phyloP scores from a whole-genome alignment of 495 filamentous ascomycete genomes.

The Penicillium angulare region DNA sequence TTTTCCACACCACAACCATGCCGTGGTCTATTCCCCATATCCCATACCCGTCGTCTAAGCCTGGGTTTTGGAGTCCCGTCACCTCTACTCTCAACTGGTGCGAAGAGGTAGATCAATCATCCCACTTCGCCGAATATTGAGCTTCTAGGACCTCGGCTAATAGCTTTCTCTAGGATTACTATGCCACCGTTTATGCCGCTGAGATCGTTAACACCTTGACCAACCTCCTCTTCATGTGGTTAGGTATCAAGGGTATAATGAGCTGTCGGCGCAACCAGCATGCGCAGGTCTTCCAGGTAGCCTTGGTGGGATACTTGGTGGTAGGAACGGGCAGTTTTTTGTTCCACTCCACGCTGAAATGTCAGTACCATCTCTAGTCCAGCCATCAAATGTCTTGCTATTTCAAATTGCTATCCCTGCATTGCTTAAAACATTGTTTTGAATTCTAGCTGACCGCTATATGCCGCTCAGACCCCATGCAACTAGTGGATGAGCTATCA shows the following conservation, averaged over 20 bases:
- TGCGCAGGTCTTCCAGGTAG: constrained; percentile 68
- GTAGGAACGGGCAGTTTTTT: constrained; percentile 79
- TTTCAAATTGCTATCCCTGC: not conserved
- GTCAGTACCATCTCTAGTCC: constrained; percentile 45
- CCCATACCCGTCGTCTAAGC: constrained; percentile 63
- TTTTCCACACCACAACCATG: constrained; percentile 24
- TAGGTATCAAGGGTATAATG: constrained; percentile 69
- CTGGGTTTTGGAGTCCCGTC: constrained; percentile 80
- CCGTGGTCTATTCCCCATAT: constrained; percentile 53
- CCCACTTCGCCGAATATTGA: too few species aligned
- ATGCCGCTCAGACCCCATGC: constrained; percentile 76
- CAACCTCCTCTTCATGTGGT: constrained; percentile 75
- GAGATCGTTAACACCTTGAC: constrained; percentile 73
- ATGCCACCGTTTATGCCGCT: constrained; percentile 57
- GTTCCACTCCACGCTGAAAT: constrained; percentile 82
- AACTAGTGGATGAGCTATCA: constrained; percentile 90
- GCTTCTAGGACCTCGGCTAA: not conserved
- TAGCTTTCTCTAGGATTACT: constrained; percentile 51
- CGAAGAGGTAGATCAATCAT: constrained; percentile 65
- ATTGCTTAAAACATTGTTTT: not conserved
- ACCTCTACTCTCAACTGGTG: constrained; percentile 93
- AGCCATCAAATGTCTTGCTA: too few species aligned
- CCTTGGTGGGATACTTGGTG: constrained; percentile 72
- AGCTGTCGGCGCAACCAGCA: constrained; percentile 70
- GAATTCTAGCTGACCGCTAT: constrained; percentile 14